Evolutionary conservation across 768 basidiomycete genomes (phyloP), one percentile per base, ranked within the genome.

Genomic region (Coprinopsis sp.): DNA sequence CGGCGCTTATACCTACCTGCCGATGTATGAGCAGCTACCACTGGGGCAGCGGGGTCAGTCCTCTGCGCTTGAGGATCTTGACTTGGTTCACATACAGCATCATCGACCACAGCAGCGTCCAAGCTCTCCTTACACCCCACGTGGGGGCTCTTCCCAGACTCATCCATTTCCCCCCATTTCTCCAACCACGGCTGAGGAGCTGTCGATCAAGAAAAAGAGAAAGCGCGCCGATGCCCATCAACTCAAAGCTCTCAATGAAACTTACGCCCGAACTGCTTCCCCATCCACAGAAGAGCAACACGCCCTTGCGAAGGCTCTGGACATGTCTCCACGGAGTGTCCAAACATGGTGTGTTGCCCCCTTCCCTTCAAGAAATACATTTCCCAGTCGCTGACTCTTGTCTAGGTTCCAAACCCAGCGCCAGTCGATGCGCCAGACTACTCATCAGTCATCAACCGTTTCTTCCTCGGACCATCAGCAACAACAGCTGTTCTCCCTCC

Each of bases 211-310:
- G 73, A 90, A 89, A 72, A 91, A 91, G 66, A 78, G 88, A 63
- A 88, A 87, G 71, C 81, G 88, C 48, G 89, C 88, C 5, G 87
- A 89, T 55, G 83, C 86, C 12, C 74, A 75, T 31, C 89, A 91
- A 55, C 70, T 91, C 50, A 85, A 85, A 60, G 79, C 87, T 23
- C 71, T 91, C 61, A 91, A 89, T 60, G 84, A 85, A 59, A 83
- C 81, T 0, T 91, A 89, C 61, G 72, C 69, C 52, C 78, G 88
- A 49, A 91, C 89, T 2, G 87, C 89, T 14, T 91, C 91, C 57
- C 89, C 89, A 18, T 88, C 89, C 12, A 91, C 89, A 8, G 88
- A 90, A 62, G 89, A 91, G 62, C 80, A 89, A n/a, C 72, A 77
- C 29, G 79, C 79, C 25, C 66, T 91, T 39, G 88, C 89, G 12